Conservation (phyloP, 2,329 filamentous ascomycete species). For the Ceratocystis smalleyi region DNA sequence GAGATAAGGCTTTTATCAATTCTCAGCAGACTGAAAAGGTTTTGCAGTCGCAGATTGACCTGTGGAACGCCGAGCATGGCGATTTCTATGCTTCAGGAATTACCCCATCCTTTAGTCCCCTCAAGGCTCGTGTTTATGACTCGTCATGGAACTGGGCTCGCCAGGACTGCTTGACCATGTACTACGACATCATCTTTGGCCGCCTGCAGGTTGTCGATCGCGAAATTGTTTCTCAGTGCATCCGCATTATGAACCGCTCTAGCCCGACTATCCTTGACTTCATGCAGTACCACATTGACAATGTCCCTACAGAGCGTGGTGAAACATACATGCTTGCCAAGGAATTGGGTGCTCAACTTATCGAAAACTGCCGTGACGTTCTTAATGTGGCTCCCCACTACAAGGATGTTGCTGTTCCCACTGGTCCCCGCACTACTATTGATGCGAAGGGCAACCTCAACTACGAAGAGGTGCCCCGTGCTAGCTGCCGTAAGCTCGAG, state of each 20-base stretch:
- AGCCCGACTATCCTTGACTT: conserved; percentile 92
- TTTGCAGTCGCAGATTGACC: conserved; percentile 80
- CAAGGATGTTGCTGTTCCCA: conserved; percentile 89
- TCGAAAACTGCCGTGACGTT: conserved; percentile 94
- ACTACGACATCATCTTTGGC: conserved; percentile 97
- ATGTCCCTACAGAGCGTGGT: conserved; percentile 89
- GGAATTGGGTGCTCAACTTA: conserved; percentile 78
- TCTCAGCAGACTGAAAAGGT: conserved; percentile 75
- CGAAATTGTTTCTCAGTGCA: conserved; percentile 96
- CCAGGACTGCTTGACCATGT: conserved; percentile 95
- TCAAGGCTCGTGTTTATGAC: conserved; percentile 93
- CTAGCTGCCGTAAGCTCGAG: conserved; percentile 89
- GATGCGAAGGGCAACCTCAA: conserved; percentile 84
- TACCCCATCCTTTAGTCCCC: conserved; percentile 77
- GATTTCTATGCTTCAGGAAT: conserved; percentile 93
- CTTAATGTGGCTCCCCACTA: conserved; percentile 71
- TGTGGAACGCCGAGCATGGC: conserved; percentile 90
- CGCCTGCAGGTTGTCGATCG: conserved; percentile 83
- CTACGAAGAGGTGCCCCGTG: conserved; percentile 73
- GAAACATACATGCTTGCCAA: conserved; percentile 98
- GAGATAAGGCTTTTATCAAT: conserved; percentile 79
- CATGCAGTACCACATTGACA: conserved; percentile 99
- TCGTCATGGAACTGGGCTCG: conserved; percentile 99
- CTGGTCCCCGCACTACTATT: conserved; percentile 81
- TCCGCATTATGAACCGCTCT: conserved; percentile 97